These are phyloP conservation scores for Microbotryum intermedium DNA, from an alignment of 1,284 basidiomycete genomes.

Conservation along the genomic window DNA sequence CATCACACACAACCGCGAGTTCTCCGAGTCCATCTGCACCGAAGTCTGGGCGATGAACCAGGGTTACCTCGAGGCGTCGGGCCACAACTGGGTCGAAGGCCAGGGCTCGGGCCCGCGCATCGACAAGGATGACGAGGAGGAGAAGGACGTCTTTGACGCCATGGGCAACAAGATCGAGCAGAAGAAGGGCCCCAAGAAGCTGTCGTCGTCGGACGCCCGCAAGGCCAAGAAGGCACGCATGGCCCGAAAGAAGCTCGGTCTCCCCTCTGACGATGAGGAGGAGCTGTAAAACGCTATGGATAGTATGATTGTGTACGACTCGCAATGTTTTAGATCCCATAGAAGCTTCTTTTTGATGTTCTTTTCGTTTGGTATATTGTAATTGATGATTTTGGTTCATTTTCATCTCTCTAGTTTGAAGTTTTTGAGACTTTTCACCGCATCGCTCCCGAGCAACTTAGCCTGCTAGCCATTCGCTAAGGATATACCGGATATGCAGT, in stretches of 20 bases:
- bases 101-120: constrained; percentile 83
- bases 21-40: constrained; percentile 83
- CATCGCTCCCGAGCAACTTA: too few species aligned
- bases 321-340: too few species aligned
- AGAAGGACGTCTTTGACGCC: constrained; percentile 82
- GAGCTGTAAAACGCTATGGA: constrained; percentile 1
- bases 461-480: too few species aligned
- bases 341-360: too few species aligned
- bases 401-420: too few species aligned
- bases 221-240: constrained; percentile 94
- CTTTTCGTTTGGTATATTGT: too few species aligned
- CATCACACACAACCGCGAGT: constrained; percentile 56
- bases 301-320: too few species aligned
- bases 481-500: too few species aligned
- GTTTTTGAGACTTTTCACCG: too few species aligned
- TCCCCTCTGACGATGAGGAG: constrained; percentile 12
- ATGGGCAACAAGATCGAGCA: constrained; percentile 73
- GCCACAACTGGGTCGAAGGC: constrained; percentile 64
- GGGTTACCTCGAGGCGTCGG: constrained; percentile 38
- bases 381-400: too few species aligned
- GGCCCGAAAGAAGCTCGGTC: constrained; percentile 32
- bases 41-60: constrained; percentile 47
- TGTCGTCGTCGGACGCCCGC: constrained; percentile 59
- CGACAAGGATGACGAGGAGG: constrained; percentile 68
- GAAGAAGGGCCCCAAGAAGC: constrained; percentile 73